phyloP scores from a whole-genome alignment of 495 filamentous ascomycete species.

The Hyaloscypha hepaticicola region DNA sequence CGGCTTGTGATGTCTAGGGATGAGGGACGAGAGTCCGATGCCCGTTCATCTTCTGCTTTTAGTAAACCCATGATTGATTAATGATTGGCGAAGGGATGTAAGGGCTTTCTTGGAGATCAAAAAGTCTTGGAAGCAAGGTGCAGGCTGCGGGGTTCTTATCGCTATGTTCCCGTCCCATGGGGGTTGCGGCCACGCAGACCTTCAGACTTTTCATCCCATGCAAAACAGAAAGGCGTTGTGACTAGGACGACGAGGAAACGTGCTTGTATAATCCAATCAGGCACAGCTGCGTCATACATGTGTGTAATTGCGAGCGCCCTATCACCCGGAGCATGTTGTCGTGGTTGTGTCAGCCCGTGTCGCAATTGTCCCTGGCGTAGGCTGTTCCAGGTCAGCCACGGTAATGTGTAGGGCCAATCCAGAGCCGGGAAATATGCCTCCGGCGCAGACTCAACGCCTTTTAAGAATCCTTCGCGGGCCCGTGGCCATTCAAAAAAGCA shows the following conservation, averaged over 20 bases:
- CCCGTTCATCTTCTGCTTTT: not conserved
- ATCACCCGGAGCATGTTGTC: not conserved
- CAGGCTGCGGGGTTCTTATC: constrained; percentile 5
- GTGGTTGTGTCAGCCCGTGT: not conserved
- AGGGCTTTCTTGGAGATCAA: not conserved
- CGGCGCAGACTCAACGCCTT: not conserved
- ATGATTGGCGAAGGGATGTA: not conserved
- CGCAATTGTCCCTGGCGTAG: not conserved
- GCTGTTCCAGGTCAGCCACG: not conserved
- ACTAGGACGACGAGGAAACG: not conserved
- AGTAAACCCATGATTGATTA: not conserved
- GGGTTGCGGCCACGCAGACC: not conserved
- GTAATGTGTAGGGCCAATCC: not conserved
- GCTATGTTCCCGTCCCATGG: not conserved
- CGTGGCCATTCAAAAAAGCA: not conserved
- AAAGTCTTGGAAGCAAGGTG: not conserved
- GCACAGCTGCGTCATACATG: not conserved
- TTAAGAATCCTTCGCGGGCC: not conserved
- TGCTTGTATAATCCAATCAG: not conserved
- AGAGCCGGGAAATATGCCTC: too few species aligned
- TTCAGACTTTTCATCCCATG: not conserved
- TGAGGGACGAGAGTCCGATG: not conserved
- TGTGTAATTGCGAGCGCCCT: constrained; percentile 3
- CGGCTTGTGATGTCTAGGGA: not conserved
- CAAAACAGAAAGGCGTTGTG: not conserved